Evolutionary conservation across 768 basidiomycete genomes (phyloP).

Genomic region (Psilocybe cyanescens): DNA sequence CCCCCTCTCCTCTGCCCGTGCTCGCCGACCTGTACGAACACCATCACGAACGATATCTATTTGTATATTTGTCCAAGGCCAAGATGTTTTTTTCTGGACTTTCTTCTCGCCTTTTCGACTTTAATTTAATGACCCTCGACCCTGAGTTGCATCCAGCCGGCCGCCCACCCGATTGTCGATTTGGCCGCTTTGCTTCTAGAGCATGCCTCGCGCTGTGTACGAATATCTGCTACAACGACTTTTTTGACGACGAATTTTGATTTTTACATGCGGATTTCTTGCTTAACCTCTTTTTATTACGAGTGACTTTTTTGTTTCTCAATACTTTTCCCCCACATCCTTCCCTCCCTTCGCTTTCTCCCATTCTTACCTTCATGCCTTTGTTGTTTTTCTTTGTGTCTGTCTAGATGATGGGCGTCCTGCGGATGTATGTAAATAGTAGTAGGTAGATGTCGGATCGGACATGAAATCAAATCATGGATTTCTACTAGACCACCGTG

Average conservation of each 20-base stretch:
- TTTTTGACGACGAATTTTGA: not conserved
- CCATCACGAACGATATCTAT: slow-evolving; percentile 13
- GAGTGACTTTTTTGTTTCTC: slow-evolving; percentile 4
- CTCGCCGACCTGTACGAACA: not conserved
- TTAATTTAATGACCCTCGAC: not conserved
- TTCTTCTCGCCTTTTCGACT: slow-evolving; percentile 1
- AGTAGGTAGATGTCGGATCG: not conserved
- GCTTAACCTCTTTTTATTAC: slow-evolving; percentile 7
- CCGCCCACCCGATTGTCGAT: not conserved
- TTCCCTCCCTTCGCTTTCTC: not conserved
- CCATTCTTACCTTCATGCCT: slow-evolving; percentile 5
- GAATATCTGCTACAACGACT: not conserved
- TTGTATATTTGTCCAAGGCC: not conserved
- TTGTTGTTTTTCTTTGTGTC: slow-evolving; percentile 15
- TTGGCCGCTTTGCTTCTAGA: not conserved
- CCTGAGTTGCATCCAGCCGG: not conserved
- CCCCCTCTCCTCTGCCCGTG: not conserved
- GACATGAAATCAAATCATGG: slow-evolving; percentile 12
- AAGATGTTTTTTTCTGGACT: not conserved
- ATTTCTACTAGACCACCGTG: slow-evolving; percentile 17
- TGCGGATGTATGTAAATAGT: slow-evolving; percentile 10
- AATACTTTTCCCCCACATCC: not conserved
- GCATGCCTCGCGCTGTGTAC: not conserved
- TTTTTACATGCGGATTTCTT: slow-evolving; percentile 3
- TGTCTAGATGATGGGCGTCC: slow-evolving; percentile 24